Evolutionary conservation across 2,329 filamentous ascomycete species (phyloP), one percentile per base, ranked within the genome.

Genomic region (Dothidotthia symphoricarpi): DNA sequence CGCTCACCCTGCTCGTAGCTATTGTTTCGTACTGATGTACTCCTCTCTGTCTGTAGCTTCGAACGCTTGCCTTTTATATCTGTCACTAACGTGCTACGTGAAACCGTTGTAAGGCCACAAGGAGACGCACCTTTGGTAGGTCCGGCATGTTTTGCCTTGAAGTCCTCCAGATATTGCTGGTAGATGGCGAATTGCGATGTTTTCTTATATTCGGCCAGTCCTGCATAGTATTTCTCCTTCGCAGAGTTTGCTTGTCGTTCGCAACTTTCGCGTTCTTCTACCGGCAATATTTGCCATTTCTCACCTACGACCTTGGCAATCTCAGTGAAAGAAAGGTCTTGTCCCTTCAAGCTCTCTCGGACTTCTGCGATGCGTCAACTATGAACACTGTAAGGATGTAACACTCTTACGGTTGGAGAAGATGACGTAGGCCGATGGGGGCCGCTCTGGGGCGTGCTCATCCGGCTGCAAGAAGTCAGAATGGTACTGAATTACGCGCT

Each of bases 271-370:
- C 86, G 86, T 50, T 86, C 82, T 1, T 72, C 66, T 1, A 80
- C 73, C 2, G 78, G 73, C 7, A 91, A 68, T 35, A 80, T 82
- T 59, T 91, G 86, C 86, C 86, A 91, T 57, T 85, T 80, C 58
- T 91, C 86, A 6, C 86, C 86, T 1, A 90, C 86, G 1, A 88
- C 70, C 57, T 90, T 90, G 9, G 86, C 86, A 47, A 91, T 89
- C 56, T 90, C 86, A 1, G 86, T 89, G 54, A 93, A 93, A 1
- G 83, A 85, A 4, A 91, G 69, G 31, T 85, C 86, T 41, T 85
- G 81, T 3, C 82, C 85, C 59, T 86, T 88, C 16, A 91, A 68
- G 15, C 86, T 80, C 53, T 91, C 87, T 53, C 87, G 80, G 67
- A 88, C 85, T 66, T 85, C 83, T 86, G 49, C 1, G 27, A 10